Percentiles rank a stretch among this genome's conserved stretches.
Conservation (phyloP, 78 protist species). For the Dictyostelium firmibasis region DNA sequence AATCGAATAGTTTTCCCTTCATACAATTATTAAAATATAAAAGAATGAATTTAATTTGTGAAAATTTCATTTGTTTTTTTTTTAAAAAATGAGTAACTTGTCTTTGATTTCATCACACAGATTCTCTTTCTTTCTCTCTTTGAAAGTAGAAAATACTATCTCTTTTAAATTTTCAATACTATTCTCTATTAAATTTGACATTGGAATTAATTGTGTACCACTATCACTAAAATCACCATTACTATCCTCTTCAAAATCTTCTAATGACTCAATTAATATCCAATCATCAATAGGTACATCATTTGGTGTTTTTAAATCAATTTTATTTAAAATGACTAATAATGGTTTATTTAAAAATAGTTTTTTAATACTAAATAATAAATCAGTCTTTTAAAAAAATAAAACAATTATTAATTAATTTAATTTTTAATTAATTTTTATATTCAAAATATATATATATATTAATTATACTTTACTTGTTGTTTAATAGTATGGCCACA, state of each 20-base stretch:
- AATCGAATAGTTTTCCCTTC: too few relatives aligned
- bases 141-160: slow-evolving; percentile 94
- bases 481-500: slow-evolving; percentile 96
- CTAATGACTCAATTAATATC: slow-evolving; percentile 47
- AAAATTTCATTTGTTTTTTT: too few relatives aligned
- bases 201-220: slow-evolving; percentile 59
- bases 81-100: too few relatives aligned
- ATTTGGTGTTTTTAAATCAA: slow-evolving; percentile 86
- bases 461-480: slow-evolving; percentile 85
- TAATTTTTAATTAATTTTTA: too few relatives aligned
- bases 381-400: slow-evolving; percentile 67
- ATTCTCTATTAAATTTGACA: slow-evolving; percentile 90
- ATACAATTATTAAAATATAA: too few relatives aligned
- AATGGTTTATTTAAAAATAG: slow-evolving; percentile 99
- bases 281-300: slow-evolving; percentile 84
- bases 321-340: slow-evolving; percentile 94
- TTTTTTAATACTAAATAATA: slow-evolving; percentile 96
- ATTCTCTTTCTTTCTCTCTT: slow-evolving; percentile 88
- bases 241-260: slow-evolving; percentile 54
- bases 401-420: not conserved
- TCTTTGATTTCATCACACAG: too few relatives aligned
- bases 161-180: slow-evolving; percentile 91
- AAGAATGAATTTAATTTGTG: too few relatives aligned
- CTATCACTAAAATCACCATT: too few relatives aligned
- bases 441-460: too few relatives aligned